Base-by-base conservation (phyloP, 2,329 filamentous ascomycete genomes). In the Cylindrodendrum hubeiense region DNA sequence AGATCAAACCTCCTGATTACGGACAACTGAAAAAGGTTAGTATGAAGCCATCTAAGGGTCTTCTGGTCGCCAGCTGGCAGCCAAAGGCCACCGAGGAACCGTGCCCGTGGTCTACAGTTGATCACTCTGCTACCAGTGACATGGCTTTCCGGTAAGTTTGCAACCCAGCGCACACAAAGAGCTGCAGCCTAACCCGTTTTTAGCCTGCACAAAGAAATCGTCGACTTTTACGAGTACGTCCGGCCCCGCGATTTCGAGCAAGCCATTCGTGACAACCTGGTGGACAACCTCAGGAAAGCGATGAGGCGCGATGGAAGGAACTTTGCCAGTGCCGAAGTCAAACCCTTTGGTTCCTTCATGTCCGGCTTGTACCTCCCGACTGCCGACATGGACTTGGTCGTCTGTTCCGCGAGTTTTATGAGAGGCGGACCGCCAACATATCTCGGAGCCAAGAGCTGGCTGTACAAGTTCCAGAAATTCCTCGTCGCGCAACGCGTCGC, bases 341-440 rank as follows among this genome's bases (percentile, higher is more conserved):
- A 87, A 34, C 86, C 91, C 10, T 99, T 99, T 77, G 96, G 96
- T n/a, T 98, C 96, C 0, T 99, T 95, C 79, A 95, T 94, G 71
- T 94, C 94, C 3, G 94, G 93, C 0, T 83, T 94, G 8, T 90
- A 89, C 71, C 81, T 90, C 3, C 87, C 87, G 0, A 89, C 92
- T 1, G 94, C 93, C 17, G 96, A 99, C 76, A 97, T 99, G 90
- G 96, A 99, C 77, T 84, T 99, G 51, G 96, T 97, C 3, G 87
- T 96, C 56, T 88, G 95, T 54, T 89, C 87, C 0, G 74, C 77
- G 3, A 82, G 84, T 26, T 94, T 89, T 68, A 83, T 89, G 67
- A 77, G 82, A 9, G 83, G 85, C 4, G 87, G 86, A 3, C 74
- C 81, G 9, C 77, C 86, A 63, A 82, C 81, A 64, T 84, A 83